Evolutionary conservation across 2,329 filamentous ascomycete species (phyloP).

Genomic region (Alternaria rosae): DNA sequence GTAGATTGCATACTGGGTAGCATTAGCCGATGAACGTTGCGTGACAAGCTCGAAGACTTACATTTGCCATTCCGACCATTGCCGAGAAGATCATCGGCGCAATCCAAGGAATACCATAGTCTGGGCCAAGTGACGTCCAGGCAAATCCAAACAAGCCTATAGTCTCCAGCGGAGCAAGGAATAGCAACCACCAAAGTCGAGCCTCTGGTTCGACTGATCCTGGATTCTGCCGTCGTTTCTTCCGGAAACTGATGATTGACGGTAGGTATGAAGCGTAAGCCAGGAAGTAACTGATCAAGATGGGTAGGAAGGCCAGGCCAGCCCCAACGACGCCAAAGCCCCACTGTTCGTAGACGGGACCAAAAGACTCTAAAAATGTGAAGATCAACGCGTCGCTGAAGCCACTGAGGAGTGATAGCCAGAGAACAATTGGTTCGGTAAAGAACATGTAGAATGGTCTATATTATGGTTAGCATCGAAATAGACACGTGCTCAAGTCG

Average conservation of each 20-base stretch:
- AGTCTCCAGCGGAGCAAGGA: constrained; percentile 66
- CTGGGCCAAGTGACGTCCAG: constrained; percentile 70
- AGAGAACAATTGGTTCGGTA: constrained; percentile 75
- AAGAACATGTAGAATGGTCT: constrained; percentile 77
- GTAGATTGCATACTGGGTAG: constrained; percentile 68
- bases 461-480: constrained; percentile 16
- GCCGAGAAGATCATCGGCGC: constrained; percentile 70
- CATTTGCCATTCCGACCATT: constrained; percentile 75
- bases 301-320: constrained; percentile 70
- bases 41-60: constrained; percentile 5
- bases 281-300: constrained; percentile 71
- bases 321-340: constrained; percentile 64
- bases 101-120: constrained; percentile 68
- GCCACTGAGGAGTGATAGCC: constrained; percentile 73
- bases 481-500: neutral
- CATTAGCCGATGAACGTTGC: neutral
- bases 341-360: constrained; percentile 72
- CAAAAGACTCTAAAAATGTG: constrained; percentile 76
- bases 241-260: constrained; percentile 60
- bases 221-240: constrained; percentile 56
- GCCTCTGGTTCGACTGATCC: constrained; percentile 68
- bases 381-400: constrained; percentile 80
- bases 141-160: constrained; percentile 76
- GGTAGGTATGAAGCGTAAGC: constrained; percentile 67
- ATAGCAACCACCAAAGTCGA: constrained; percentile 71